Evolutionary conservation across 164 flowering plant genomes (phyloP), one percentile per base, ranked within the genome.

Genomic region (Macadamia integrifolia): DNA sequence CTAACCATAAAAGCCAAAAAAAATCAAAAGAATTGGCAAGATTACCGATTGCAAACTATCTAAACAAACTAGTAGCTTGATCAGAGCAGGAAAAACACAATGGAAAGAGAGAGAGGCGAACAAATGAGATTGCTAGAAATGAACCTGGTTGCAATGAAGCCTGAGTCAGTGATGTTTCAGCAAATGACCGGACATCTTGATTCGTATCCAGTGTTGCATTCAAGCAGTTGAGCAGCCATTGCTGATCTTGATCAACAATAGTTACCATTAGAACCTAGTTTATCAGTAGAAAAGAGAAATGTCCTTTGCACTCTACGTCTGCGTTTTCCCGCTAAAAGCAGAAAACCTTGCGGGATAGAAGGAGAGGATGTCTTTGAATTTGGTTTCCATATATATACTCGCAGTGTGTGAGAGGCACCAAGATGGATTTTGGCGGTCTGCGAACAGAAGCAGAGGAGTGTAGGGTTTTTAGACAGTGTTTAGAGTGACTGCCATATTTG

Each of bases 131-230:
- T 30, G 44, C 6, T 12, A 3, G 4, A 52, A 66, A 30, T 46
- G 50, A 31, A 92, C 99, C 99, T 80, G 93, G 87, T 61, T 90
- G 99, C 50, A 77, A 81, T 28, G 95, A 87, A 12, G 97, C 99
- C 72, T 94, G 95, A 50, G 78, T 69, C n/a, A 94, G 80, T 0
- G 97, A 90, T 6, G 92, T 82, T 75, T 92, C 99, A 12, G 97
- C 99, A 55, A 87, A 88, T 3, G 92, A 80, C 55, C 99, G 87
- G 71, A 87, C 83, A 18, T 90, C 86, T 0, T 82, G 92, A 71
- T 83, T 87, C 42, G 91, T 83, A 62, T 91, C 96, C 9, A 94
- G 88, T 15, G 97, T 84, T 9, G 98, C 97, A 61, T 83, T 76
- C 82, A 91, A 79, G 84, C 97, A 91, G 52, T 81, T 85, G 71